Percentiles rank a stretch among this genome's conserved stretches.
phyloP scores from a whole-genome alignment of 2,329 filamentous ascomycete genomes.

The Sporothrix humicola region DNA sequence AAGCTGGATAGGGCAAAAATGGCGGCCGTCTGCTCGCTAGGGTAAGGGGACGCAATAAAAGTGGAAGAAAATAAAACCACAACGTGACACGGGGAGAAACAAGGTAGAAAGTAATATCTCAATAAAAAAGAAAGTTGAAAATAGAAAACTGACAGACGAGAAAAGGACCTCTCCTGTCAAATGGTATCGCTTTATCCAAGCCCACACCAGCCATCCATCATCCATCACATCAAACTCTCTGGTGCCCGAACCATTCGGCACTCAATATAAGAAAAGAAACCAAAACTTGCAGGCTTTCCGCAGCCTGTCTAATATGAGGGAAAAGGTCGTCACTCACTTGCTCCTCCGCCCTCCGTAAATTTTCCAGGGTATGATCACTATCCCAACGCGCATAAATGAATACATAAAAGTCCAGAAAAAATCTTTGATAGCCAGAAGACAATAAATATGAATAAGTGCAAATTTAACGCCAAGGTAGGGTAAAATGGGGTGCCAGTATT shows the following conservation, averaged over 20 bases:
- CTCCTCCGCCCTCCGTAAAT: neutral
- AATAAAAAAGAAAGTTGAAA: neutral
- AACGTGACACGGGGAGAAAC: no score
- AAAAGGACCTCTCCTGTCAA: neutral
- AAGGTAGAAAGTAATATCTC: neutral
- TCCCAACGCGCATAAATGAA: neutral
- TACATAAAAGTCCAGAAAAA: constrained; percentile 9
- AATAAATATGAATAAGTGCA: constrained; percentile 28
- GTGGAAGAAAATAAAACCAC: neutral
- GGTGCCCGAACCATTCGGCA: neutral
- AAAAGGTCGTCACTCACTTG: neutral
- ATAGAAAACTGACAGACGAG: neutral
- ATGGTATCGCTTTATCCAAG: neutral
- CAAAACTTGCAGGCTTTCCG: neutral
- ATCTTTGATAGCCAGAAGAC: constrained; percentile 25
- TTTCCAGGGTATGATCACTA: constrained; percentile 11
- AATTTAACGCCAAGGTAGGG: constrained; percentile 26
- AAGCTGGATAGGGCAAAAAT: neutral
- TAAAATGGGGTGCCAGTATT: neutral
- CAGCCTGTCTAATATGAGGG: neutral
- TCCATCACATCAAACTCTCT: neutral
- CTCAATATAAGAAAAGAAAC: neutral
- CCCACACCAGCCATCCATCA: neutral
- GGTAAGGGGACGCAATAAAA: neutral
- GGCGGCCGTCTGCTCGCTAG: no score